Conservation (phyloP, 148 eudicot genomes). For the Hydrangea macrophylla region DNA sequence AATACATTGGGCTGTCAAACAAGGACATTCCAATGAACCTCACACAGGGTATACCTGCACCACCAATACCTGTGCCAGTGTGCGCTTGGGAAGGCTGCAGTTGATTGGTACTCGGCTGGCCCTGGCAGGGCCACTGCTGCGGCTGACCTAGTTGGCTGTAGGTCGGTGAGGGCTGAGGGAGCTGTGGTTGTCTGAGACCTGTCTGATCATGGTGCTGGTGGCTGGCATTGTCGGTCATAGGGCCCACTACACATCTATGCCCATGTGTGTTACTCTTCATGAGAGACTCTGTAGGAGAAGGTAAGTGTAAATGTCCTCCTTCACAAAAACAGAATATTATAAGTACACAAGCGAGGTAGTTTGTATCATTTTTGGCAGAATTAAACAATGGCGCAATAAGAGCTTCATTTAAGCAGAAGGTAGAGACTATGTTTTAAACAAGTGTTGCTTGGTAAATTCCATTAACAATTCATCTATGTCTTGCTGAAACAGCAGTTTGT, state of each 20-base stretch:
- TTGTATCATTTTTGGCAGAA: too few species aligned
- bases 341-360: background rate
- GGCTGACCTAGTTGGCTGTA: slow-evolving; percentile 17
- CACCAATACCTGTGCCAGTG: slow-evolving; percentile 15
- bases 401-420: background rate
- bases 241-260: slow-evolving; percentile 11
- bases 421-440: background rate
- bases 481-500: background rate
- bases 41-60: slow-evolving; percentile 6
- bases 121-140: slow-evolving; percentile 10
- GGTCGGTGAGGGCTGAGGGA: slow-evolving; percentile 8
- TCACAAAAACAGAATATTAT: background rate
- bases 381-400: background rate
- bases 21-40: background rate
- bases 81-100: slow-evolving; percentile 9
- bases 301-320: slow-evolving; percentile 21
- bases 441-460: background rate
- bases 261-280: slow-evolving; percentile 12
- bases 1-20: background rate
- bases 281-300: slow-evolving; percentile 19
- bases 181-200: slow-evolving; percentile 8
- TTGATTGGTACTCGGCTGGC: slow-evolving; percentile 12
- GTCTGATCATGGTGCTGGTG: slow-evolving; percentile 23
- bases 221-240: slow-evolving; percentile 12
- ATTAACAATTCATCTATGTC: background rate